These are phyloP conservation scores for Gossypium australe DNA, from an alignment of 345 rosid species.

Conservation along the genomic window DNA sequence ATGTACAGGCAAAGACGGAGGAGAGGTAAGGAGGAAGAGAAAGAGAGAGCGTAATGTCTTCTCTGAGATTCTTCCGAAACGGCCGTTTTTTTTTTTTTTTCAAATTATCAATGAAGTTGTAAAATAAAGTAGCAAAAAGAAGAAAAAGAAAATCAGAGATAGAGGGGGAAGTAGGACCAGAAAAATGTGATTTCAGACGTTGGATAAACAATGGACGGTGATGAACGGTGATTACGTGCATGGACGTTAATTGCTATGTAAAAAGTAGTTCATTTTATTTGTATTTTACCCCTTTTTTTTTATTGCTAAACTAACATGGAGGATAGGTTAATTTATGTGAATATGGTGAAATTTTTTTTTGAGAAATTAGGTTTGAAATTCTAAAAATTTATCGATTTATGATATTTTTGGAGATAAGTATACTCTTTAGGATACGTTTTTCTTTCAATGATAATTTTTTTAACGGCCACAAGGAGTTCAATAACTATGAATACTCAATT, in stretches of 20 bases:
- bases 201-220: constrained; percentile 8
- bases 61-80: background rate
- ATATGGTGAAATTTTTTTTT: no score
- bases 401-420: no score
- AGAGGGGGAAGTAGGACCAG: background rate
- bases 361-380: no score
- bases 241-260: background rate
- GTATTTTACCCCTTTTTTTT: background rate
- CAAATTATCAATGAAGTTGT: background rate
- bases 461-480: no score
- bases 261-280: background rate
- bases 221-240: constrained; percentile 12
- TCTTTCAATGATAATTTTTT: no score
- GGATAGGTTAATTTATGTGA: no score
- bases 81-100: background rate
- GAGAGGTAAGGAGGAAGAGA: background rate
- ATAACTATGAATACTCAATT: no score
- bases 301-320: no score
- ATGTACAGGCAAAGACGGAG: background rate
- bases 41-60: constrained; percentile 5
- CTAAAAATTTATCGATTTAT: no score
- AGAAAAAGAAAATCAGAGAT: background rate
- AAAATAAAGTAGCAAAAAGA: background rate
- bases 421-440: rapidly evolving
- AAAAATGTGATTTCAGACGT: background rate